Evolutionary conservation across 1,139 yeast species (phyloP).

Genomic region (Geotrichum citri-aurantii): DNA sequence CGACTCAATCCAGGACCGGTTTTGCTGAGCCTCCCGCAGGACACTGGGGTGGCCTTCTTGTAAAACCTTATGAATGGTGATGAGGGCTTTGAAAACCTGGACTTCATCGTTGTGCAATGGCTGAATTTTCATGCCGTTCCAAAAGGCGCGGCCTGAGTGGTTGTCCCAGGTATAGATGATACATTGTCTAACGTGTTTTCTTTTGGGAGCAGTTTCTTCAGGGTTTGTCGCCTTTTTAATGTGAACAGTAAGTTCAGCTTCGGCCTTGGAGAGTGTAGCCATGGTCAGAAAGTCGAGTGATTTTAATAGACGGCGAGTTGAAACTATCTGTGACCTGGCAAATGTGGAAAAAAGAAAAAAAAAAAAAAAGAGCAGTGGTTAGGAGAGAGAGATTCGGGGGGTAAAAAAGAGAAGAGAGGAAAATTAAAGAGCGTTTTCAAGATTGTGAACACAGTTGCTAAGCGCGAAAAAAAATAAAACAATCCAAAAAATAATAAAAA

Average conservation of each 20-base stretch:
- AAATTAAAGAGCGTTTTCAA: neutral
- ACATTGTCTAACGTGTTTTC: slow-evolving; percentile 89
- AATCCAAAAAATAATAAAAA: no score
- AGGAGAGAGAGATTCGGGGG: neutral
- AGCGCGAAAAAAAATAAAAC: neutral
- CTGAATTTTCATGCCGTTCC: slow-evolving; percentile 76
- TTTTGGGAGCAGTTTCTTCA: slow-evolving; percentile 89
- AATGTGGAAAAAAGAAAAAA: neutral
- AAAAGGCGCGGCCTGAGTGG: slow-evolving; percentile 75
- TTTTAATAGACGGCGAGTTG: neutral
- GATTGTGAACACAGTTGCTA: neutral
- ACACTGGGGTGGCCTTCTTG: slow-evolving; percentile 94
- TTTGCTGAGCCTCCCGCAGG: slow-evolving; percentile 73
- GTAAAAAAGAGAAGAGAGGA: neutral
- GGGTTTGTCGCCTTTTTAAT: slow-evolving; percentile 80
- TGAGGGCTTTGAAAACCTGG: slow-evolving; percentile 81
- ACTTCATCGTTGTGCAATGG: slow-evolving; percentile 80
- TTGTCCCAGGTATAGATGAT: slow-evolving; percentile 97
- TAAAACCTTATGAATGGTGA: slow-evolving; percentile 83
- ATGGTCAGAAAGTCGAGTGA: neutral
- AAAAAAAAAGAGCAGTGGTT: neutral
- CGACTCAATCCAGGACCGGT: slow-evolving; percentile 55
- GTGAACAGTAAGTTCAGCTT: slow-evolving; percentile 46
- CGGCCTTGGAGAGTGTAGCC: slow-evolving; percentile 31
- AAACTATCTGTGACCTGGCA: neutral